Percentiles rank a stretch among this genome's conserved stretches.
phyloP scores from a whole-genome alignment of 805 yeast genomes.

The Candida coquimbonensis region DNA sequence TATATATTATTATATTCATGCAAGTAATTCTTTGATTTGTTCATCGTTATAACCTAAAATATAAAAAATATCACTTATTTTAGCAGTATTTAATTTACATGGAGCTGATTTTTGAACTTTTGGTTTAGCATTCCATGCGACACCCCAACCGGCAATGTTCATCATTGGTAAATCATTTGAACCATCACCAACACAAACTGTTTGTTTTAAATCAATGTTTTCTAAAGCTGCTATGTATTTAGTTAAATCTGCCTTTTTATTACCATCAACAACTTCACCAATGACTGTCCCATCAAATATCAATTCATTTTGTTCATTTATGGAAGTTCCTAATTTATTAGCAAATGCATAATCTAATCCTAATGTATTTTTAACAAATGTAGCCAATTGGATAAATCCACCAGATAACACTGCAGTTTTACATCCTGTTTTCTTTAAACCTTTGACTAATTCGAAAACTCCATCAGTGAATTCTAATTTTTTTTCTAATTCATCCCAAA shows the following conservation, averaged over 20 bases:
- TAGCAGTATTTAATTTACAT: conserved; percentile 64
- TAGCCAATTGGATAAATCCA: conserved; percentile 88
- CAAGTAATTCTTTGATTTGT: conserved; percentile 32
- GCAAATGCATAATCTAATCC: conserved; percentile 87
- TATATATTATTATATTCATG: neutral
- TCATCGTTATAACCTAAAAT: conserved; percentile 65
- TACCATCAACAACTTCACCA: conserved; percentile 85
- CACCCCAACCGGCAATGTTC: conserved; percentile 85
- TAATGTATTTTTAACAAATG: conserved; percentile 57
- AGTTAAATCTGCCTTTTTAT: conserved; percentile 69
- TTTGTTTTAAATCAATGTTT: conserved; percentile 40
- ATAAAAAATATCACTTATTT: conserved; percentile 70
- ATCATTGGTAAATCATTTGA: conserved; percentile 94
- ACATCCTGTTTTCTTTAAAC: conserved; percentile 53
- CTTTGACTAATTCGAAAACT: conserved; percentile 61
- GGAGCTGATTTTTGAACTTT: conserved; percentile 83
- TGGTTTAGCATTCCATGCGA: conserved; percentile 98
- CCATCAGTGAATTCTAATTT: conserved; percentile 80
- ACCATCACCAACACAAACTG: conserved; percentile 93
- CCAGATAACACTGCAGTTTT: conserved; percentile 88
- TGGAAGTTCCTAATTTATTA: conserved; percentile 49
- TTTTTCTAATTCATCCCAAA: conserved; percentile 74
- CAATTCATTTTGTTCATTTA: conserved; percentile 35
- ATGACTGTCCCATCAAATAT: conserved; percentile 65
- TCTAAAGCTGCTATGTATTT: conserved; percentile 52